Conservation (phyloP, 2,329 filamentous ascomycete genomes). For the Periconia digitata region DNA sequence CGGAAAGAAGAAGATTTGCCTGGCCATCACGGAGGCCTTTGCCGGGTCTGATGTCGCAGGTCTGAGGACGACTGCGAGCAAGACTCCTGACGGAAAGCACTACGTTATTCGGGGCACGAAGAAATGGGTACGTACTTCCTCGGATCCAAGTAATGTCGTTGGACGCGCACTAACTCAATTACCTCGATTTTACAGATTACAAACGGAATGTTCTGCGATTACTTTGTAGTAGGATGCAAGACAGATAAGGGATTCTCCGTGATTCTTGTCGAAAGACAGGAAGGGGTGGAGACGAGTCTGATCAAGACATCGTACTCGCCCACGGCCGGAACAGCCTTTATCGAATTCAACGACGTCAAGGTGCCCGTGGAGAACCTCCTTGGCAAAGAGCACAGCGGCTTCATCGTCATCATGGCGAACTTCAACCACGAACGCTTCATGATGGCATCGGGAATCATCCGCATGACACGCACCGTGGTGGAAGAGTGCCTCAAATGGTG, state of each 20-base stretch:
- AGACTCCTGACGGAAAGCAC: slow-evolving; percentile 43
- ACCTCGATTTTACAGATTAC: no score
- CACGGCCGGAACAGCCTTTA: slow-evolving; percentile 74
- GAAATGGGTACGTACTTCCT: slow-evolving; percentile 68
- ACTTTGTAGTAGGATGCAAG: slow-evolving; percentile 79
- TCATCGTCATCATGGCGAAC: slow-evolving; percentile 80
- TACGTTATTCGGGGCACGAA: slow-evolving; percentile 71
- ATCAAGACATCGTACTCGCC: slow-evolving; percentile 84
- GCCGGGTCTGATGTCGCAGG: slow-evolving; percentile 81
- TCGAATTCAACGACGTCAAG: slow-evolving; percentile 85
- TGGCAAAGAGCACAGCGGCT: slow-evolving; percentile 82
- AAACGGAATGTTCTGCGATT: slow-evolving; percentile 77
- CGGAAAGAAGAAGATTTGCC: slow-evolving; percentile 83
- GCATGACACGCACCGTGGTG: slow-evolving; percentile 67
- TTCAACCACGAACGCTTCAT: slow-evolving; percentile 86
- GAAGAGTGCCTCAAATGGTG: slow-evolving; percentile 88
- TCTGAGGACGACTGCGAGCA: slow-evolving; percentile 70
- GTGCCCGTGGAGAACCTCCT: slow-evolving; percentile 77
- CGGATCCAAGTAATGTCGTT: no score
- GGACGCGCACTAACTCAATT: no score
- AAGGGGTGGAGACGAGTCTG: slow-evolving; percentile 73
- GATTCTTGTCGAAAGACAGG: slow-evolving; percentile 71
- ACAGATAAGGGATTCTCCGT: slow-evolving; percentile 80
- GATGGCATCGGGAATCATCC: slow-evolving; percentile 68
- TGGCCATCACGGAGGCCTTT: slow-evolving; percentile 88